phyloP scores from a whole-genome alignment of 805 yeast genomes.

The Cyberlindnera veronae region DNA sequence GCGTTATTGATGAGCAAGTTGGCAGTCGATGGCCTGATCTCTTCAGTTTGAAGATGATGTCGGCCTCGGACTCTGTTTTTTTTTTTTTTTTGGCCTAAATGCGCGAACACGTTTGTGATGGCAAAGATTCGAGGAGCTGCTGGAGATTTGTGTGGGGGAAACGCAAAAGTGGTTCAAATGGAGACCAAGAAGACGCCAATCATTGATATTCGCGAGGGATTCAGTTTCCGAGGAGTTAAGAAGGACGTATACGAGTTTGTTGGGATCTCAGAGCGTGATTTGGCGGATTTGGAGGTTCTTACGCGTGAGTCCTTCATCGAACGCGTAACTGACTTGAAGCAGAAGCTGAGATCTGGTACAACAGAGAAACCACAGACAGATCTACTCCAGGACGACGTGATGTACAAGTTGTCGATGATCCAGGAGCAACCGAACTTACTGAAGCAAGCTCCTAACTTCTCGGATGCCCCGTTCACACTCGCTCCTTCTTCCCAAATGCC shows the following conservation, averaged over 20 bases:
- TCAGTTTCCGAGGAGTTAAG: slow-evolving; percentile 6
- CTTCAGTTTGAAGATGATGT: too few relatives aligned
- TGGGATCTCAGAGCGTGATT: slow-evolving; percentile 10
- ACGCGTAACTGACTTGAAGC: slow-evolving; percentile 6
- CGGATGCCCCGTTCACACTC: not conserved
- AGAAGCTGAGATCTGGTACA: too few relatives aligned
- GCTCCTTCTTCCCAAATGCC: not conserved
- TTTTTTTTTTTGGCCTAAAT: too few relatives aligned
- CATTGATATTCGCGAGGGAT: slow-evolving; percentile 9
- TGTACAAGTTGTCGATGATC: not conserved
- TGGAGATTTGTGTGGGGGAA: too few relatives aligned
- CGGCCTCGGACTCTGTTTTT: too few relatives aligned
- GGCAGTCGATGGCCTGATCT: too few relatives aligned
- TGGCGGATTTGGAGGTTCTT: slow-evolving; percentile 3
- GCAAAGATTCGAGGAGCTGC: too few relatives aligned
- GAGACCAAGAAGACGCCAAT: too few relatives aligned
- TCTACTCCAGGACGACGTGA: not conserved
- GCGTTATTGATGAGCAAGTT: too few relatives aligned
- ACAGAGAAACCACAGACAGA: not conserved
- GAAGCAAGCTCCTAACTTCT: not conserved
- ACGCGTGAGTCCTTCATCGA: slow-evolving; percentile 4
- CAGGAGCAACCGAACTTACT: not conserved
- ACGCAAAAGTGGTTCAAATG: too few relatives aligned
- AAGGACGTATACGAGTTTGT: slow-evolving; percentile 1
- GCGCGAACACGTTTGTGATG: too few relatives aligned